Conservation (phyloP, 306 rosid species). For the Quercus bicolor region DNA sequence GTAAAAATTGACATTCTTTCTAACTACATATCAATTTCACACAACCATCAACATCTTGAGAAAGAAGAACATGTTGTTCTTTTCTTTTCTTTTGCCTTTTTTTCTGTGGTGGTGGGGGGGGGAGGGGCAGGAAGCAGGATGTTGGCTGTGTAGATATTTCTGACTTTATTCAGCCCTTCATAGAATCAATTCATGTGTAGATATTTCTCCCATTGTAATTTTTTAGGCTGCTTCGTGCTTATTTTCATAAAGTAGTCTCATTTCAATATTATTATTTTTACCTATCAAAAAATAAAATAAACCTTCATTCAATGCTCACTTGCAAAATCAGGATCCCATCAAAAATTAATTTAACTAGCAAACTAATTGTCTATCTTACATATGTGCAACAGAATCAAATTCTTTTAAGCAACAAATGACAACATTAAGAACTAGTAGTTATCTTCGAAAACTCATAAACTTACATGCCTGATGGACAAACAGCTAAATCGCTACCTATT, state of each 20-base stretch:
- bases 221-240: too few relatives aligned
- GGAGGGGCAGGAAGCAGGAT: not conserved
- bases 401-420: not conserved
- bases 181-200: too few relatives aligned
- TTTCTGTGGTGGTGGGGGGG: not conserved
- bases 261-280: too few relatives aligned
- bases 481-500: slow-evolving; percentile 67
- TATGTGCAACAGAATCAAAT: not conserved
- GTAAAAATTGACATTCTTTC: not conserved
- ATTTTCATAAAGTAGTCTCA: too few relatives aligned
- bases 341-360: too few relatives aligned
- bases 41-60: not conserved
- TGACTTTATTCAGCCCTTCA: too few relatives aligned
- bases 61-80: not conserved
- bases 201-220: too few relatives aligned
- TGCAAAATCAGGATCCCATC: not conserved
- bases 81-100: too few relatives aligned
- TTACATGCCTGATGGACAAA: slow-evolving; percentile 84
- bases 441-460: slow-evolving; percentile 23
- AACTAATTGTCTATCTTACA: not conserved
- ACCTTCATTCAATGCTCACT: not conserved
- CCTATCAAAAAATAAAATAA: not conserved
- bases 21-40: not conserved
- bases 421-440: not conserved
- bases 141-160: not conserved